Conservation (phyloP, 768 basidiomycete species). For the Rhizopogon roseolus region DNA sequence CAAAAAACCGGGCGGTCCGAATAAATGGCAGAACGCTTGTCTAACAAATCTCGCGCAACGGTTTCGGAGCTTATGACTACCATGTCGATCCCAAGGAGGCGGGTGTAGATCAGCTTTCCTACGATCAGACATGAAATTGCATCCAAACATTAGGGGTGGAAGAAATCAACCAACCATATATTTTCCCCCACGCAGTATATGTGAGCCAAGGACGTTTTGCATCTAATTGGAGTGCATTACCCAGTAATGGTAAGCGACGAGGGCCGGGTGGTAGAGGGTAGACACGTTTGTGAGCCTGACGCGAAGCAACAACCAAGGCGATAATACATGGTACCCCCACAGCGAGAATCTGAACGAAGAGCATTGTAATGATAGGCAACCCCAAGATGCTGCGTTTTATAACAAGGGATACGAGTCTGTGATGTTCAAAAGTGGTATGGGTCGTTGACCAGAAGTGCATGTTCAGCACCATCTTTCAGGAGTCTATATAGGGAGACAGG, state of each 20-base stretch:
- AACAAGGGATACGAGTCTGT: background rate
- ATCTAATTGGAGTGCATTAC: background rate
- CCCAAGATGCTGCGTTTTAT: background rate
- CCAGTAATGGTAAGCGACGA: background rate
- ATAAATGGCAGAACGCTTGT: background rate
- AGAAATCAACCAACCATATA: background rate
- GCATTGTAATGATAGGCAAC: background rate
- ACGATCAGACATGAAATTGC: background rate
- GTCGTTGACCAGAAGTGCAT: too few relatives aligned
- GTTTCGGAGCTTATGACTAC: conserved; percentile 3
- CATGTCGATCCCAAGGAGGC: conserved; percentile 3
- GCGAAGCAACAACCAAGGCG: background rate
- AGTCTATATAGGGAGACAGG: background rate
- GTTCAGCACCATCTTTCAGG: too few relatives aligned
- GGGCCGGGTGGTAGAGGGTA: conserved; percentile 1
- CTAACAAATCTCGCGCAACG: conserved; percentile 4
- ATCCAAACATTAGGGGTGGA: background rate
- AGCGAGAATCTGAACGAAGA: background rate
- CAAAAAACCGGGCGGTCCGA: background rate
- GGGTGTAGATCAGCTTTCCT: background rate
- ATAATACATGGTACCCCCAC: background rate
- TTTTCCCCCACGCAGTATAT: background rate
- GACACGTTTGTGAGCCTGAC: background rate
- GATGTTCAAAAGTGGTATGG: background rate
- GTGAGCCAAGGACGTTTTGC: conserved; percentile 4